Evolutionary conservation across 352 stramenopile species (phyloP), one percentile per base, ranked within the genome.

Genomic region (Pythium pyrilobum): DNA sequence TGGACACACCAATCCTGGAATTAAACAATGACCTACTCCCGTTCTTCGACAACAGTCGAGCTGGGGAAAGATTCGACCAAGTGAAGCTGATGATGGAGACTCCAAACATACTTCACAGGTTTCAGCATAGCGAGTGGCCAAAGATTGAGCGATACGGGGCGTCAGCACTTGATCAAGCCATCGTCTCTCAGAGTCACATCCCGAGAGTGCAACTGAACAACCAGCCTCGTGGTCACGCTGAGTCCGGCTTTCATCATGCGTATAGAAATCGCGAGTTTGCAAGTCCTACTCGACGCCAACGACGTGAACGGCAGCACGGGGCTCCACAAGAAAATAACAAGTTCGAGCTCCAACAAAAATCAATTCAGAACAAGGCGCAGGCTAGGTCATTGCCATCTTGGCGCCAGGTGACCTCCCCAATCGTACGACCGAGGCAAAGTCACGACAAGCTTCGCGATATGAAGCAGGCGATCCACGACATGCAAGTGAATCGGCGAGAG

Each of bases 401-500:
- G 31, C 8, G 10, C 11, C 29, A n/a, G n/a, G n/a, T n/a, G n/a
- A n/a, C n/a, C n/a, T n/a, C n/a, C n/a, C n/a, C n/a, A n/a, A n/a
- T n/a, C n/a, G n/a, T n/a, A n/a, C n/a, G n/a, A n/a, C n/a, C n/a
- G n/a, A n/a, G n/a, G n/a, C n/a, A n/a, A n/a, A n/a, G n/a, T n/a
- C n/a, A n/a, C n/a, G 43, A 44, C 6, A 49, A 51, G 12, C 24
- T 67, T 11, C 15, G 49, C 6, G 46, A 74, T 13, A 36, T 67
- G 5, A 56, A 43, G 42, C 52, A 55, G 36, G 52, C 51, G 15
- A 74, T 81, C 32, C 41, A 71, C 49, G 46, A 58, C 4, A 18
- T 81, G 16, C 66, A 81, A 56, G 37, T 37, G 1, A 66, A 82
- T 39, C 64, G 69, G 18, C 52, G 69, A 20, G 56, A 68, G 28